Percentiles rank a stretch among this genome's conserved stretches.
Conservation (phyloP, 805 yeast species). For the Kluyveromyces starmeri region DNA sequence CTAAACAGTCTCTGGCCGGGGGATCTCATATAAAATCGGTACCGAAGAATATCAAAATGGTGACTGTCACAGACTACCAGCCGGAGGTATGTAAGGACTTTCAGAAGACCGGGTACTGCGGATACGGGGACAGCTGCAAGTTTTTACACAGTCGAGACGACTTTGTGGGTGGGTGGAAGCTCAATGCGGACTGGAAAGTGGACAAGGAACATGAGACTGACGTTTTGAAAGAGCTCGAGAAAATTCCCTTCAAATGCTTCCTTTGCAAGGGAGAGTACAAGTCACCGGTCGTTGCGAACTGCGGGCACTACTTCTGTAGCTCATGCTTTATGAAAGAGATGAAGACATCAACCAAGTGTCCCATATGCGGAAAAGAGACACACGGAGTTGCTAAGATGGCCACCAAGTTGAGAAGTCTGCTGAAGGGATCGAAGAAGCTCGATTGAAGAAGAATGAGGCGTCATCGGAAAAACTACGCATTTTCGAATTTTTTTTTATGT, state of each 20-base stretch:
- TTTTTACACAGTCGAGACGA: conserved; percentile 88
- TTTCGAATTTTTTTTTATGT: neutral
- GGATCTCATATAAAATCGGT: conserved; percentile 4
- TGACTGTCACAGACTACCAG: conserved; percentile 74
- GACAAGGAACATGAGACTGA: conserved; percentile 20
- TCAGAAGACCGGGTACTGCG: conserved; percentile 87
- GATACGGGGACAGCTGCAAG: conserved; percentile 95
- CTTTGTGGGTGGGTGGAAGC: conserved; percentile 59
- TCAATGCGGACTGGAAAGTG: conserved; percentile 63
- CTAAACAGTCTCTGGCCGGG: conserved; percentile 1
- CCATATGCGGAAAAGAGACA: conserved; percentile 51
- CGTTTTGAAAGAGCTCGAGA: conserved; percentile 17
- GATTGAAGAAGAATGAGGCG: too few species aligned
- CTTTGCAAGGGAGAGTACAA: conserved; percentile 49
- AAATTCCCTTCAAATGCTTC: conserved; percentile 52
- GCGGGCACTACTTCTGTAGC: conserved; percentile 60
- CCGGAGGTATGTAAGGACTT: conserved; percentile 93
- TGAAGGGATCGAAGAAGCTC: too few species aligned
- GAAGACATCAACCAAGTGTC: conserved; percentile 38
- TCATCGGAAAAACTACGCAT: too few species aligned
- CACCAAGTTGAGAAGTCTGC: conserved; percentile 26
- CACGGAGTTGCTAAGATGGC: conserved; percentile 53
- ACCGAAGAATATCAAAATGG: conserved; percentile 42
- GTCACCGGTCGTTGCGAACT: conserved; percentile 47
- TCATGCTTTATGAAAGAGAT: conserved; percentile 44